These are phyloP conservation scores for Ziziphus jujuba DNA, from an alignment of 306 rosid genomes.

Conservation along the genomic window DNA sequence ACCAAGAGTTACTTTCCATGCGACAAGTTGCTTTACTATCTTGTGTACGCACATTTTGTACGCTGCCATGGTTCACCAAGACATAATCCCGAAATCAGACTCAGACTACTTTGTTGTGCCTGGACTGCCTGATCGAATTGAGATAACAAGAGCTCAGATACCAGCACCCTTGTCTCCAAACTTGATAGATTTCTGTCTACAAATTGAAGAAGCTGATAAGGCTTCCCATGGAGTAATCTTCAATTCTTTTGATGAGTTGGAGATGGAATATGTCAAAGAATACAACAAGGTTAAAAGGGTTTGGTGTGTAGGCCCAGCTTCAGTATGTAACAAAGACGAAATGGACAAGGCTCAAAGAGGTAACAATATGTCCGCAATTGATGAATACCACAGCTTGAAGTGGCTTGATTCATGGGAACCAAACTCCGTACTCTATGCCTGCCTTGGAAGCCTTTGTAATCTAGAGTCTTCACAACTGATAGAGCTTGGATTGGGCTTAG, in stretches of 20 bases:
- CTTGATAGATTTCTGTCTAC: background rate
- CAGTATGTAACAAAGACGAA: slow-evolving; percentile 47
- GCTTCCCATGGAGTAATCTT: slow-evolving; percentile 36
- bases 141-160: slow-evolving; percentile 36
- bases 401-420: slow-evolving; percentile 47
- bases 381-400: slow-evolving; percentile 28
- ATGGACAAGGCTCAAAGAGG: slow-evolving; percentile 47
- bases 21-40: slow-evolving; percentile 38
- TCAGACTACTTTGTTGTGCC: slow-evolving; percentile 39
- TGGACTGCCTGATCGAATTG: slow-evolving; percentile 33
- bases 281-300: slow-evolving; percentile 20
- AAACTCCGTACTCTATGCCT: slow-evolving; percentile 33
- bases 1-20: slow-evolving; percentile 66
- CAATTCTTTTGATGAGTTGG: slow-evolving; percentile 55
- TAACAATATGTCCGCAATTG: slow-evolving; percentile 37
- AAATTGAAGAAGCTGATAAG: slow-evolving; percentile 24
- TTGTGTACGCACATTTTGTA: slow-evolving; percentile 18
- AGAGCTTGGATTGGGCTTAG: slow-evolving; percentile 55
- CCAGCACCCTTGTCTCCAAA: background rate
- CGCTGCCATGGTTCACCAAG: background rate
- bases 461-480: slow-evolving; percentile 25
- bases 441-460: slow-evolving; percentile 51
- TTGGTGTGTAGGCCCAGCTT: slow-evolving; percentile 55
- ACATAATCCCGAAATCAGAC: slow-evolving; percentile 8
- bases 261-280: slow-evolving; percentile 29